Conservation (phyloP, 2,329 filamentous ascomycete species). For the Thielaviopsis populi region DNA sequence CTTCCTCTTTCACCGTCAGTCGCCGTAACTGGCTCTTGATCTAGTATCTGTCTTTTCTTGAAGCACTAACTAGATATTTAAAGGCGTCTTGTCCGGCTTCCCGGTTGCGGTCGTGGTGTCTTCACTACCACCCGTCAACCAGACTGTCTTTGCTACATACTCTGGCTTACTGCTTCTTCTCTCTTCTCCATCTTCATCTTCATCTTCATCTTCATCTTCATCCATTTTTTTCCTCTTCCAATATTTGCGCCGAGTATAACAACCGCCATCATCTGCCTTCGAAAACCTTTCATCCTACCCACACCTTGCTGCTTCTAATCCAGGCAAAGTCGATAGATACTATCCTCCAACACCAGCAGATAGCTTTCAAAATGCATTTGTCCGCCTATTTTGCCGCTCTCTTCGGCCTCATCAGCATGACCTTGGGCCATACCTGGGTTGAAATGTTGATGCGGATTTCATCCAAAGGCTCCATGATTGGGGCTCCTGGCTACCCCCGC, state of each 20-base stretch:
- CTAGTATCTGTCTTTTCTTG: not conserved
- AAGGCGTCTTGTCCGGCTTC: not conserved
- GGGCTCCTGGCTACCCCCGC: constrained; percentile 58
- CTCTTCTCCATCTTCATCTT: too few species aligned
- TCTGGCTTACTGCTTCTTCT: too few species aligned
- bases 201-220: not conserved
- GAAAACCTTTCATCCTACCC: not conserved
- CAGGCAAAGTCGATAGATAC: not conserved
- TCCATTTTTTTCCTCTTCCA: not conserved
- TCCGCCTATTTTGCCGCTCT: not conserved
- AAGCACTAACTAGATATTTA: not conserved
- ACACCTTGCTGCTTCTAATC: not conserved
- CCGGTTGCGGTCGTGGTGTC: not conserved
- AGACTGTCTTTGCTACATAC: not conserved
- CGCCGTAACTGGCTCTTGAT: too few species aligned
- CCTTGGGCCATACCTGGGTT: constrained; percentile 61
- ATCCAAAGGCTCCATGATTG: constrained; percentile 57
- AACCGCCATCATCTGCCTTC: too few species aligned
- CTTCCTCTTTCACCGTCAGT: not conserved
- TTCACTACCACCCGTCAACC: not conserved
- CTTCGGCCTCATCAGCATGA: constrained; percentile 3
- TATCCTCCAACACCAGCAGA: not conserved
- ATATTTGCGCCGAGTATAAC: not conserved
- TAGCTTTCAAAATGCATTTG: not conserved
- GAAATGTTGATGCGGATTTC: constrained; percentile 60